These are phyloP conservation scores for Globisporangium spinosum DNA, from an alignment of 352 stramenopile species.

Conservation along the genomic window DNA sequence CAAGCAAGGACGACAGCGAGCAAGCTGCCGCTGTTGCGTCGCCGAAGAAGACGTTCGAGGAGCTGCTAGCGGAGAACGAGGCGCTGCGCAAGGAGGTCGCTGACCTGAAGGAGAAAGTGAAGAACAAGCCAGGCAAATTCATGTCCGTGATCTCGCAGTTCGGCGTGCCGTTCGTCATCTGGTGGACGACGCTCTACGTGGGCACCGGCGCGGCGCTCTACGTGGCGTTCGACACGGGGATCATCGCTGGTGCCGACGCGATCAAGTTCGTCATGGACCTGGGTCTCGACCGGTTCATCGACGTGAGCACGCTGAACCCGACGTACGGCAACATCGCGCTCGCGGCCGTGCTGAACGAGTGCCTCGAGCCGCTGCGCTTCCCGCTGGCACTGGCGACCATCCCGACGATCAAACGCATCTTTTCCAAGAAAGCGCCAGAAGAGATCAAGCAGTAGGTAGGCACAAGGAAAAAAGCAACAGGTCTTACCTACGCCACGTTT, in stretches of 20 bases:
- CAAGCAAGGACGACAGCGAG: conserved; percentile 29
- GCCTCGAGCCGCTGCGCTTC: conserved; percentile 80
- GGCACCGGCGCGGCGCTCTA: conserved; percentile 72
- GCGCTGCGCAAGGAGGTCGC: conserved; percentile 68
- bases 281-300: conserved; percentile 74
- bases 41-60: conserved; percentile 53
- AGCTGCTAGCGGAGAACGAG: conserved; percentile 74
- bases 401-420: conserved; percentile 66
- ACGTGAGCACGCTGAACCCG: conserved; percentile 70
- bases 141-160: conserved; percentile 80
- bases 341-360: conserved; percentile 85
- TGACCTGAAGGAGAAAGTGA: conserved; percentile 48
- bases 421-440: conserved; percentile 38
- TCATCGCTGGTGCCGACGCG: conserved; percentile 68
- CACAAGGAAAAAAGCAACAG: conserved; percentile 6
- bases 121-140: conserved; percentile 76
- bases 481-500: neutral
- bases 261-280: conserved; percentile 84
- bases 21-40: conserved; percentile 3
- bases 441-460: conserved; percentile 15
- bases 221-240: conserved; percentile 62
- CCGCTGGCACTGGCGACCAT: conserved; percentile 84
- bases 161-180: conserved; percentile 79
- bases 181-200: conserved; percentile 80
- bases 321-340: conserved; percentile 87